Base-by-base conservation (phyloP, 768 basidiomycete genomes). In the Agrocybe pediades region DNA sequence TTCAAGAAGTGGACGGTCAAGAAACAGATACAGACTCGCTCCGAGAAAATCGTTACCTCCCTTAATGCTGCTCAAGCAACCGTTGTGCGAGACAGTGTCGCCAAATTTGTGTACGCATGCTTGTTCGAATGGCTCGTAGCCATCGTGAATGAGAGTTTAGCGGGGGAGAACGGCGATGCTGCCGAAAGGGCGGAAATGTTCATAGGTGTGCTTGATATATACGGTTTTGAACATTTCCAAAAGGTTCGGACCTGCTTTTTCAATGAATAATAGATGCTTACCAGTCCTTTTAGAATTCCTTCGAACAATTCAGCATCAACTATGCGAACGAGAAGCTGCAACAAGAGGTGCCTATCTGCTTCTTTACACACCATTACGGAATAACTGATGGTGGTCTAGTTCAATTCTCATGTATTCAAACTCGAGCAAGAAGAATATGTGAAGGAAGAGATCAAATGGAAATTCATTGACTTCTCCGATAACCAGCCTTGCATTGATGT, bases 1-100 rank as follows among this genome's bases (percentile, higher is more conserved):
- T 99, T 99, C 82, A 98, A 92, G 78, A 98, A 92, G 70, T 99
- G 97, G 97, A 95, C 92, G 1, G 73, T 97, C 74, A 98, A 98
- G 80, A 98, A 95, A 73, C 97, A 98, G 72, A 90, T 99, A 57
- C 84, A 84, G 21, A 97, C 97, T 1, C 85, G 97, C 41, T 85
- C 86, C 15, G 97, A 99, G 75, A 98, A 96, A 81, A 98, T 99
- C 54, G 83, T 96, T 20, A 94, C 93, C 0, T 72, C 85, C 48
- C 76, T 99, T 58, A 95, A 84, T 71, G 87, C 84, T 11, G 81
- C 90, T 3, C 95, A 97, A 70, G 95, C 97, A 15, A 90, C 85
- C 13, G 92, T 95, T 51, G 97, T 99, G 49, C 80, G 94, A 57
- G 97, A 99, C 69, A 92, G 90, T 64, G 96, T 98, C 42, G 91